A percentile compares a stretch with the other conserved stretches of the same genome.
phyloP scores from a whole-genome alignment of 139 green algal species.

The Haematococcus lacustris region DNA sequence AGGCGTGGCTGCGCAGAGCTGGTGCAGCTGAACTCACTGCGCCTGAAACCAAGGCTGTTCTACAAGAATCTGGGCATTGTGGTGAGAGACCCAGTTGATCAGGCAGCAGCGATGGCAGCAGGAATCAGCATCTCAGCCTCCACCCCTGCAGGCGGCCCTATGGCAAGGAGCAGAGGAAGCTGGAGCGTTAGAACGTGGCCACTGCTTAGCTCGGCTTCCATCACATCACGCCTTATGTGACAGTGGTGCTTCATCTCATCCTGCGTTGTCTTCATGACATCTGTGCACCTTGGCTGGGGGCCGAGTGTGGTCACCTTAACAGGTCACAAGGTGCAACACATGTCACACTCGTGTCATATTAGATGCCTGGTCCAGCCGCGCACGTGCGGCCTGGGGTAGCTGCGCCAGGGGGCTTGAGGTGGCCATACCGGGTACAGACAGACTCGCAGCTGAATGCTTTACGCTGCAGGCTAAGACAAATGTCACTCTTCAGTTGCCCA shows the following conservation, averaged over 20 bases:
- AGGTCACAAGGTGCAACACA: too few species aligned
- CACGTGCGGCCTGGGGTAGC: background rate
- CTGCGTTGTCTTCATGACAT: background rate
- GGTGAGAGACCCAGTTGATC: background rate
- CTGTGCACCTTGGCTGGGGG: too few species aligned
- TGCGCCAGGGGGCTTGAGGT: too few species aligned
- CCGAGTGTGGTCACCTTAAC: too few species aligned
- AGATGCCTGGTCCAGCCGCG: background rate
- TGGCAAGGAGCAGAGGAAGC: background rate
- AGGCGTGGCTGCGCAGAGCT: constrained; percentile 3
- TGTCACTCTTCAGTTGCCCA: background rate
- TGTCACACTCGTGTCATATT: too few species aligned
- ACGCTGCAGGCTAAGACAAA: background rate
- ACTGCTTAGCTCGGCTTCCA: background rate
- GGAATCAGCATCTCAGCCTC: too few species aligned
- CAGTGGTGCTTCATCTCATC: too few species aligned
- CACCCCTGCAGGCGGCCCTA: too few species aligned
- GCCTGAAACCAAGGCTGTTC: constrained; percentile 16
- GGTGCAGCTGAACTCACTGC: constrained; percentile 11
- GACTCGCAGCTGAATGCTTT: background rate
- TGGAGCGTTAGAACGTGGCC: background rate
- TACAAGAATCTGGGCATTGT: constrained; percentile 5
- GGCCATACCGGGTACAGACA: too few species aligned
- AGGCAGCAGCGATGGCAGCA: too few species aligned
- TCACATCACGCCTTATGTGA: too few species aligned